phyloP scores from a whole-genome alignment of 2,329 filamentous ascomycete genomes.

The Truncatella angustata region DNA sequence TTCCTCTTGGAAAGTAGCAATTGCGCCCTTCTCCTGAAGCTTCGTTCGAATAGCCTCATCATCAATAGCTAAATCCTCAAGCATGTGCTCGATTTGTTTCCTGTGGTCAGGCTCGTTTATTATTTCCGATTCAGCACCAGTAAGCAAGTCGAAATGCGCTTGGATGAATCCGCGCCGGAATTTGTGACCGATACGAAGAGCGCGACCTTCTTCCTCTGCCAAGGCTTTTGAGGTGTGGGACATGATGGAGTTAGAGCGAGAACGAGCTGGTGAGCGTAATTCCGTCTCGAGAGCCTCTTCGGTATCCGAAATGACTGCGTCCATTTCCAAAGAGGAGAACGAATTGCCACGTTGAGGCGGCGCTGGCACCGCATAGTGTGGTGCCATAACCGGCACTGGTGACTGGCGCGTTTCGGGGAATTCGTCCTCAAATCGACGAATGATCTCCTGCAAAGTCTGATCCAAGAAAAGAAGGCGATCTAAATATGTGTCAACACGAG shows the following conservation, averaged over 20 bases:
- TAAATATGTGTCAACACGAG: constrained; percentile 34
- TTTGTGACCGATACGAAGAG: constrained; percentile 54
- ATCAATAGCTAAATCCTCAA: constrained; percentile 62
- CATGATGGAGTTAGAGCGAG: constrained; percentile 52
- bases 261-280: constrained; percentile 40
- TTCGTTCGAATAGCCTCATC: constrained; percentile 56
- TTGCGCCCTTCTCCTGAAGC: constrained; percentile 56
- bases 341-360: constrained; percentile 24
- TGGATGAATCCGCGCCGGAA: constrained; percentile 54
- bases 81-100: constrained; percentile 57
- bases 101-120: constrained; percentile 49
- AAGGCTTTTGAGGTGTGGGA: constrained; percentile 49
- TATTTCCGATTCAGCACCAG: constrained; percentile 45
- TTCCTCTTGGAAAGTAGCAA: constrained; percentile 61
- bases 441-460: constrained; percentile 84
- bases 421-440: constrained; percentile 93
- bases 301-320: constrained; percentile 42
- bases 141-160: constrained; percentile 50
- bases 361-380: constrained; percentile 21
- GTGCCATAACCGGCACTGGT: constrained; percentile 24
- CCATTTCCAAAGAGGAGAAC: constrained; percentile 31
- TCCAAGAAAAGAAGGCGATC: constrained; percentile 83
- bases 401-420: constrained; percentile 78
- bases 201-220: constrained; percentile 56
- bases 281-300: constrained; percentile 48